A percentile compares a stretch with the other conserved stretches of the same genome.
Evolutionary conservation across 2,329 filamentous ascomycete species (phyloP).

Genomic region (Paraphaeosphaeria sporulosa): DNA sequence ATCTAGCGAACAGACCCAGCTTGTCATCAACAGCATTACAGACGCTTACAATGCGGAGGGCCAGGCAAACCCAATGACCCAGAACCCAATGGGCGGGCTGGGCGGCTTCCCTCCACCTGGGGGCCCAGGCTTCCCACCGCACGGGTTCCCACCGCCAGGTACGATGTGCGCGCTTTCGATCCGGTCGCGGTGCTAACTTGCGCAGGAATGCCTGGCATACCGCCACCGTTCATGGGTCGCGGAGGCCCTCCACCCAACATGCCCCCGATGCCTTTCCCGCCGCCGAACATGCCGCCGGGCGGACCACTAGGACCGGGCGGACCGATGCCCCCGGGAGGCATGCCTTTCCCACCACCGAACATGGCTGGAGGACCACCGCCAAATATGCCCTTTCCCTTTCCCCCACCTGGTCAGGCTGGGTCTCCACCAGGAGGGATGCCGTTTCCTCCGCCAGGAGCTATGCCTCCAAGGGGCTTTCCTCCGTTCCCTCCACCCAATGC

Average conservation of each 20-base stretch:
- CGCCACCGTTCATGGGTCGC: slow-evolving; percentile 51
- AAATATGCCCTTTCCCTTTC: slow-evolving; percentile 43
- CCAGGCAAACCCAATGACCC: slow-evolving; percentile 86
- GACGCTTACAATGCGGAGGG: slow-evolving; percentile 94
- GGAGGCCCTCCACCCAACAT: slow-evolving; percentile 45
- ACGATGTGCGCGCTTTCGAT: slow-evolving; percentile 29
- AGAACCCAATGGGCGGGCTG: slow-evolving; percentile 54
- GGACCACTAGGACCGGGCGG: slow-evolving; percentile 27
- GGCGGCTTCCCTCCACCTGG: slow-evolving; percentile 59
- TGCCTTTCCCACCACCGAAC: slow-evolving; percentile 40
- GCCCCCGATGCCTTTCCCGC: slow-evolving; percentile 36
- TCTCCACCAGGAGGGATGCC: slow-evolving; percentile 48
- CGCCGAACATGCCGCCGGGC: slow-evolving; percentile 25
- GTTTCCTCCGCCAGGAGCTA: slow-evolving; percentile 49
- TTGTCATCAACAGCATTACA: slow-evolving; percentile 97
- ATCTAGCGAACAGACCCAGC: slow-evolving; percentile 97
- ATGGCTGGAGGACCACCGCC: slow-evolving; percentile 40
- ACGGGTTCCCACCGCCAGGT: slow-evolving; percentile 50
- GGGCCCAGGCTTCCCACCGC: slow-evolving; percentile 62
- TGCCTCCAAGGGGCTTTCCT: slow-evolving; percentile 40
- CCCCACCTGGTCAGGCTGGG: slow-evolving; percentile 38
- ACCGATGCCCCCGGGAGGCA: slow-evolving; percentile 30
- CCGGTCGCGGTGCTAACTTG: slow-evolving; percentile 26
- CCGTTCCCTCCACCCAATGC: slow-evolving; percentile 20
- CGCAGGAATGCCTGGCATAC: slow-evolving; percentile 40